A percentile compares a stretch with the other conserved stretches of the same genome.
Conservation (phyloP, 306 rosid species). For the Lathyrus aphaca region DNA sequence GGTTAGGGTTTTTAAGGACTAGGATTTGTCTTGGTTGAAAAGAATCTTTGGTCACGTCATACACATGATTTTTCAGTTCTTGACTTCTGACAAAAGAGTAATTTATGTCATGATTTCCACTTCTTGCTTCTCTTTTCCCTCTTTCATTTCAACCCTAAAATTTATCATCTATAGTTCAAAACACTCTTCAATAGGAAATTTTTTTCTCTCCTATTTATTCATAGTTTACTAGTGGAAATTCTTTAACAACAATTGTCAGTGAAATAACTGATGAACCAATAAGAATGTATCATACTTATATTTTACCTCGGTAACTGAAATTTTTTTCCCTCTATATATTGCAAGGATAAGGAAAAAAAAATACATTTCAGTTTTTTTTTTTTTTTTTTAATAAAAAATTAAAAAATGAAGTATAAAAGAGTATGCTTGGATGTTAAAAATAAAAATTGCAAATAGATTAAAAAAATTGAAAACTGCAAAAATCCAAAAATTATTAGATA, state of each 20-base stretch:
- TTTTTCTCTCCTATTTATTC: slow-evolving; percentile 24
- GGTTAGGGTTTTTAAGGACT: slow-evolving; percentile 67
- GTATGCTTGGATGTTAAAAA: too few species aligned
- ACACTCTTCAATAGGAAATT: slow-evolving; percentile 27
- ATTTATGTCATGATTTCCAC: slow-evolving; percentile 66
- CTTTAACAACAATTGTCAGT: slow-evolving; percentile 42
- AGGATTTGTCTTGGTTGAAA: slow-evolving; percentile 46
- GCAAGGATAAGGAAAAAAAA: too few species aligned
- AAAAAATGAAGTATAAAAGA: too few species aligned
- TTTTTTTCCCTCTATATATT: too few species aligned
- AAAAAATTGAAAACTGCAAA: too few species aligned
- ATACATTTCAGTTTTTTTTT: too few species aligned
- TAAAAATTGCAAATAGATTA: too few species aligned
- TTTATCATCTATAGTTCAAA: slow-evolving; percentile 39
- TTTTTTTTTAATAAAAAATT: too few species aligned
- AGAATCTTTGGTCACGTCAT: slow-evolving; percentile 91
- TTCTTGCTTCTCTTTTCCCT: slow-evolving; percentile 44
- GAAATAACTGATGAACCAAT: slow-evolving; percentile 53
- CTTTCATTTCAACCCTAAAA: slow-evolving; percentile 54
- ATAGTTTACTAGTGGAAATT: slow-evolving; percentile 27
- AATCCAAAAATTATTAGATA: too few species aligned
- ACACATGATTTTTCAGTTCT: slow-evolving; percentile 72
- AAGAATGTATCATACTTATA: slow-evolving; percentile 45
- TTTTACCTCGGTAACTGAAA: slow-evolving; percentile 21
- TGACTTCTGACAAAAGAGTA: slow-evolving; percentile 67